Base-by-base conservation (phyloP, 106 monocot genomes). In the Amphibolis antarctica region DNA sequence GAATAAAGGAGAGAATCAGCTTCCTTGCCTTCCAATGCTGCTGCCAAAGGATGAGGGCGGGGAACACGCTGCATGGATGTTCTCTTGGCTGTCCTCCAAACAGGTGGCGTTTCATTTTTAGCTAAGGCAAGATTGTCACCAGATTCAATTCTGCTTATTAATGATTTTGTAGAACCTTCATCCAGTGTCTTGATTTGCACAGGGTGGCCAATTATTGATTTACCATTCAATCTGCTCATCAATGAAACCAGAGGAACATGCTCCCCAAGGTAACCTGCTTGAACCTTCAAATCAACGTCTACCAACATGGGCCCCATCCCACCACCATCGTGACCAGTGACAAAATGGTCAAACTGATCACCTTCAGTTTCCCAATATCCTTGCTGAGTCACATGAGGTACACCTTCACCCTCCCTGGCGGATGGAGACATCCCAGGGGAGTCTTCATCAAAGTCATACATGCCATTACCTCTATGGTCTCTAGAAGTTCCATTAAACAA, bases 171-270 rank as follows among this genome's bases (percentile, higher is more conserved):
- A 31, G 80, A 82, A 44, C 81, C 90, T 67, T 85, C 84, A 68
- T 80, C 79, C 12, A 98, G 44, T 60, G 80, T 88, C 60, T 91
- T 87, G 31, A 98, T 80, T 53, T 82, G 86, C 36, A 98, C 59
- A 42, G 98, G 91, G 42, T 98, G 90, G 3, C 98, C 98, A 10
- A 98, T 51, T 42, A 98, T 98, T 59, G 90, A 87, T 73, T 98
- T 98, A n/a, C 98, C 91, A 75, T 98, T 91, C 51, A 87, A 61
- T 71, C 84, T 77, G 75, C 98, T 98, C 90, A 90, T 91, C 15
- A 98, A 66, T 66, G 91, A 98, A 62, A 98, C 91, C 47, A 91
- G 68, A 46, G 98, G 98, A 42, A 98, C 98, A 55, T 73, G 98
- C 74, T 98, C 86, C 9, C 90, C 98, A 36, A 85, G 90, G 67